A percentile compares a stretch with the other conserved stretches of the same genome.
These are phyloP conservation scores for Antrodiella citrinella DNA, from an alignment of 768 basidiomycete genomes.

Conservation along the genomic window DNA sequence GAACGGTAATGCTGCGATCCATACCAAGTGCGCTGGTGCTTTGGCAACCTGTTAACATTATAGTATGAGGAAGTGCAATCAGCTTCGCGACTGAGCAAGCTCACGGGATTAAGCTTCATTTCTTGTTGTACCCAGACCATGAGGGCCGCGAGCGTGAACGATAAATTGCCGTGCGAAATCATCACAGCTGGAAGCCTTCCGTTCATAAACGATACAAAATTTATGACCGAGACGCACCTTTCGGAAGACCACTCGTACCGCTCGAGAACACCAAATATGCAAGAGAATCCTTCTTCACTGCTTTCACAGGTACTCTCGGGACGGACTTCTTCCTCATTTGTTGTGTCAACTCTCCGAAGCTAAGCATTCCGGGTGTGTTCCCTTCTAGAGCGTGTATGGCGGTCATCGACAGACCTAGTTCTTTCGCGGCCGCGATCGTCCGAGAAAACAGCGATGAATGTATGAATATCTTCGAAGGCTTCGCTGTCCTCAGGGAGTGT, in stretches of 20 bases:
- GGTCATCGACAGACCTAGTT: conserved; percentile 27
- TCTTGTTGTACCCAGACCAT: neutral
- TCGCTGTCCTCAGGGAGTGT: conserved; percentile 39
- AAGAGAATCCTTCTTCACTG: conserved; percentile 44
- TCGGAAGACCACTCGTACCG: conserved; percentile 69
- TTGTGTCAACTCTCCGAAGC: conserved; percentile 37
- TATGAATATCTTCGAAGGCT: conserved; percentile 46
- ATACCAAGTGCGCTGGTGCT: conserved; percentile 1
- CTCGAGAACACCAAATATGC: conserved; percentile 73
- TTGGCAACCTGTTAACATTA: conserved; percentile 2
- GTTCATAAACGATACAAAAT: neutral
- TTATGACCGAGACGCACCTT: conserved; percentile 37
- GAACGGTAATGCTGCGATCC: conserved; percentile 9
- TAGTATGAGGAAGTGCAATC: neutral
- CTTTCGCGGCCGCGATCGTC: conserved; percentile 31
- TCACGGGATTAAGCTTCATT: conserved; percentile 3
- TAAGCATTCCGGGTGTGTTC: conserved; percentile 28
- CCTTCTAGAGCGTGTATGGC: conserved; percentile 45
- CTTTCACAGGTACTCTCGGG: conserved; percentile 33
- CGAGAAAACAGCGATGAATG: conserved; percentile 35
- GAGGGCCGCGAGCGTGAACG: conserved; percentile 1
- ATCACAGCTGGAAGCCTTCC: conserved; percentile 8
- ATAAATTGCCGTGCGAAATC: conserved; percentile 11
- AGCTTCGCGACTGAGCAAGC: neutral
- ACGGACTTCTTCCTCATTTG: conserved; percentile 28